Conservation (phyloP, 2,329 filamentous ascomycete genomes). For the Diaporthe sp. region DNA sequence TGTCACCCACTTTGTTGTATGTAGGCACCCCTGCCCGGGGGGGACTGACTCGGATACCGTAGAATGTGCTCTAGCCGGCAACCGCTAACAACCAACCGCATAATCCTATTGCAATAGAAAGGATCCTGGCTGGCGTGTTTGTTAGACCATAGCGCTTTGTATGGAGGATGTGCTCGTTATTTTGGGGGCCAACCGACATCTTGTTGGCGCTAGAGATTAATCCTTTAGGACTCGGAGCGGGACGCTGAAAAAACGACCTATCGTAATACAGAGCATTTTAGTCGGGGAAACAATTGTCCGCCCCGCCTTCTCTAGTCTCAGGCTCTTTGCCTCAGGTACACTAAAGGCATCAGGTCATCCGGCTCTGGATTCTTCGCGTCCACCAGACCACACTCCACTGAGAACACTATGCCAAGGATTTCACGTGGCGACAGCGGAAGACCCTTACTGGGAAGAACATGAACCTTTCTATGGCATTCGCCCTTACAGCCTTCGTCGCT, state of each 20-base stretch:
- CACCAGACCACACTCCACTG: slow-evolving; percentile 3
- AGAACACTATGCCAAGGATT: background rate
- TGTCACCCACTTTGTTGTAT: background rate
- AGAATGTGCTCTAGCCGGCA: background rate
- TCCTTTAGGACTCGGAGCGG: background rate
- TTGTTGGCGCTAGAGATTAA: slow-evolving; percentile 1
- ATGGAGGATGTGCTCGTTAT: slow-evolving; percentile 4
- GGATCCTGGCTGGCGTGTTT: too few relatives aligned
- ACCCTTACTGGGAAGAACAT: background rate
- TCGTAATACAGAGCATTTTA: background rate
- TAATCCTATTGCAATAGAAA: background rate
- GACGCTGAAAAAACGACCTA: background rate
- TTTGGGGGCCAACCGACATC: background rate
- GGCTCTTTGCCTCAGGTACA: slow-evolving; percentile 8
- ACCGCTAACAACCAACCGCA: background rate
- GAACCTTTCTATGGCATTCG: slow-evolving; percentile 7
- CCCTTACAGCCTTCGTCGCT: slow-evolving; percentile 8
- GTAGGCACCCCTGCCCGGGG: background rate
- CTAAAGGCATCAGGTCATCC: background rate
- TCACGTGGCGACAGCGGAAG: background rate
- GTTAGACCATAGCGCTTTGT: background rate
- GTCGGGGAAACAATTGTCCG: slow-evolving; percentile 1
- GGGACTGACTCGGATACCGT: background rate
- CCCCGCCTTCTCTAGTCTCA: background rate
- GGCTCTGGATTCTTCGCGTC: background rate